These are phyloP conservation scores for Tetradesmus lagerheimii DNA, from an alignment of 139 green algal genomes.

Conservation along the genomic window DNA sequence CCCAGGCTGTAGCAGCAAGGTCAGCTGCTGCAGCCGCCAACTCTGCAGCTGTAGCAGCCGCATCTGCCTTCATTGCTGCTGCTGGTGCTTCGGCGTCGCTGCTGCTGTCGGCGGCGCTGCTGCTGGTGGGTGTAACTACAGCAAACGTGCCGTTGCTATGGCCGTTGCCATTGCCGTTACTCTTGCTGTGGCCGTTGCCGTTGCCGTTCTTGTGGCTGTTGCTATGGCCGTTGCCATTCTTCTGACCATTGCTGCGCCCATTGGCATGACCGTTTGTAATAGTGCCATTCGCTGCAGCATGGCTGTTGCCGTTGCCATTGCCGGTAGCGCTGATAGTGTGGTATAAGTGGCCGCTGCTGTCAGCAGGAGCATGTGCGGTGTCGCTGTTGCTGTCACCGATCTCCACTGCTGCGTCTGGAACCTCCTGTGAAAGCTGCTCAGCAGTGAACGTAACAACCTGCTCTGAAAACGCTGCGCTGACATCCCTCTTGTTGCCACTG, in stretches of 20 bases:
- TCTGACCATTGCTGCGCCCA: background rate
- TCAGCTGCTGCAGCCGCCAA: background rate
- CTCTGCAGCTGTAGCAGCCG: background rate
- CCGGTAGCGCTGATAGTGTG: background rate
- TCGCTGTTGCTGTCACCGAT: background rate
- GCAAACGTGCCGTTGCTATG: background rate
- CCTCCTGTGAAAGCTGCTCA: slow-evolving; percentile 1
- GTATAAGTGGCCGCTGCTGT: background rate
- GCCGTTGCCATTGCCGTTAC: background rate
- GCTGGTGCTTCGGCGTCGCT: background rate
- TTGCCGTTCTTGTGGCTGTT: background rate
- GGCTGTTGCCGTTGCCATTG: background rate
- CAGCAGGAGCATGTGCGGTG: background rate
- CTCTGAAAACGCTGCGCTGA: background rate
- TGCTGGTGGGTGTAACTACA: background rate
- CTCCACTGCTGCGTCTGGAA: background rate
- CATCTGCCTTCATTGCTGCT: background rate
- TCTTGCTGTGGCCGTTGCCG: background rate
- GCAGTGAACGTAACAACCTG: background rate
- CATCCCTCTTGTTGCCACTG: background rate
- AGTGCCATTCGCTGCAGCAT: background rate
- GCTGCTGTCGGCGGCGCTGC: background rate
- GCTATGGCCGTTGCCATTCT: background rate
- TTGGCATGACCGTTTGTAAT: background rate
- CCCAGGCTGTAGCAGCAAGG: background rate